phyloP scores from a whole-genome alignment of 208 protist genomes.

The Trypanosoma congolense region DNA sequence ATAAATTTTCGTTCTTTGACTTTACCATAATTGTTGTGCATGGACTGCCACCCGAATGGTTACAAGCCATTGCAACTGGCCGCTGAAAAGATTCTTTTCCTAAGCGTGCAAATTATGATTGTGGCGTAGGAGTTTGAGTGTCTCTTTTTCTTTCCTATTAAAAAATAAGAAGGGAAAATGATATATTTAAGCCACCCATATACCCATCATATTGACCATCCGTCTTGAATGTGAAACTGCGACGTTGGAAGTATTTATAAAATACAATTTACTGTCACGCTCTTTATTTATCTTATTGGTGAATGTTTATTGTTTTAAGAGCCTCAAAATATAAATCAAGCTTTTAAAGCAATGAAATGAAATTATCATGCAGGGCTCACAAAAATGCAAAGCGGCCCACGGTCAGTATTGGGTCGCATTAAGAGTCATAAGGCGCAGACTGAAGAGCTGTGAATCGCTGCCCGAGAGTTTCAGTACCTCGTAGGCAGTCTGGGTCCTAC shows the following conservation, averaged over 20 bases:
- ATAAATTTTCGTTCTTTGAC: too few relatives aligned
- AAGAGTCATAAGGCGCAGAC: too few relatives aligned
- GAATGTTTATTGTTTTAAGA: slow-evolving; percentile 4
- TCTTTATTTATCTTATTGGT: neutral
- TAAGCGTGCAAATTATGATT: slow-evolving; percentile 1
- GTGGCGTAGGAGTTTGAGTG: neutral
- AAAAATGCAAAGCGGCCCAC: slow-evolving; percentile 1
- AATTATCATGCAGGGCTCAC: neutral
- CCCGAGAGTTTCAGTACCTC: too few relatives aligned
- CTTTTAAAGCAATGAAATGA: neutral
- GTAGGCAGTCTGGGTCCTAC: too few relatives aligned
- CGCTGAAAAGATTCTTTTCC: too few relatives aligned
- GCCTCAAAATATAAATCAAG: neutral
- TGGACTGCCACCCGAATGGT: too few relatives aligned
- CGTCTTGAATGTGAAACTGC: neutral
- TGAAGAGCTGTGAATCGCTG: too few relatives aligned
- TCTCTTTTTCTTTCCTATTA: neutral
- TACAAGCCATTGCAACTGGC: too few relatives aligned
- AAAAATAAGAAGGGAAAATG: neutral
- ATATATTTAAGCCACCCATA: too few relatives aligned
- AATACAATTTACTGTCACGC: neutral
- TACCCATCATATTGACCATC: neutral
- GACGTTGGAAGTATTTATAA: slow-evolving; percentile 1
- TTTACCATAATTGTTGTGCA: too few relatives aligned
- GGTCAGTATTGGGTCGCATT: too few relatives aligned